Evolutionary conservation across 768 basidiomycete species (phyloP).

Genomic region (Sporobolomyces roseus): DNA sequence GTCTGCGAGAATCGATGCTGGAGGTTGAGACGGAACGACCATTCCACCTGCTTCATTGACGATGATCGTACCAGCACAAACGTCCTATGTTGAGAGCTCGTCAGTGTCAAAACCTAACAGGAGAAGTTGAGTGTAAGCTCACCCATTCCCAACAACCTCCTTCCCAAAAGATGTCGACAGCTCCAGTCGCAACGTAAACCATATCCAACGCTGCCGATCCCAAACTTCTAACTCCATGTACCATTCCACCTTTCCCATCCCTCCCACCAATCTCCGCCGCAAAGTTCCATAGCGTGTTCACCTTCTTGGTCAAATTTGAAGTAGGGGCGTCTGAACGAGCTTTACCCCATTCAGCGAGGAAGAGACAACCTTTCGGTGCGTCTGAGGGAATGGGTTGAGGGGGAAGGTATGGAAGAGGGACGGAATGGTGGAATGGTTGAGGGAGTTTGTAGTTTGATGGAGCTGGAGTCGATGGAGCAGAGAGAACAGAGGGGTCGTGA

Average conservation of each 20-base stretch:
- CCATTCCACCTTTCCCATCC: conserved; percentile 42
- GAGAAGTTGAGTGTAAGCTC: neutral
- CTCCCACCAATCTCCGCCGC: conserved; percentile 41
- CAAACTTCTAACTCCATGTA: conserved; percentile 42
- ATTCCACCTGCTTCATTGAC: conserved; percentile 38
- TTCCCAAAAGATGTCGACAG: conserved; percentile 41
- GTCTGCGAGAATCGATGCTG: conserved; percentile 1
- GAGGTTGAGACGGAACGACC: conserved; percentile 37
- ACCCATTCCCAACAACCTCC: conserved; percentile 42
- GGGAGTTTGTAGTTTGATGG: conserved; percentile 10
- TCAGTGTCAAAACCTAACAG: neutral
- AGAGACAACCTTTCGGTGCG: conserved; percentile 43
- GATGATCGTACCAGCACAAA: conserved; percentile 36
- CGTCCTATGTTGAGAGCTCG: conserved; percentile 13
- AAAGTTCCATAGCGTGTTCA: conserved; percentile 39
- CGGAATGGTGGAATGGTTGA: conserved; percentile 33
- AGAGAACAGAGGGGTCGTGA: conserved; percentile 13
- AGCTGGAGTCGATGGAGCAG: conserved; percentile 3
- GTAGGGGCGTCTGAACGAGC: conserved; percentile 35
- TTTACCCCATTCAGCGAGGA: conserved; percentile 44
- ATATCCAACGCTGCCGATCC: conserved; percentile 43
- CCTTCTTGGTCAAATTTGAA: conserved; percentile 38
- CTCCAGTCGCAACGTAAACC: conserved; percentile 43
- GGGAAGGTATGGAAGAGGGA: conserved; percentile 39
- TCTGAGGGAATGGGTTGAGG: conserved; percentile 31